Conservation (phyloP, 176 grass and related monocot species). For the Raddia guianensis region DNA sequence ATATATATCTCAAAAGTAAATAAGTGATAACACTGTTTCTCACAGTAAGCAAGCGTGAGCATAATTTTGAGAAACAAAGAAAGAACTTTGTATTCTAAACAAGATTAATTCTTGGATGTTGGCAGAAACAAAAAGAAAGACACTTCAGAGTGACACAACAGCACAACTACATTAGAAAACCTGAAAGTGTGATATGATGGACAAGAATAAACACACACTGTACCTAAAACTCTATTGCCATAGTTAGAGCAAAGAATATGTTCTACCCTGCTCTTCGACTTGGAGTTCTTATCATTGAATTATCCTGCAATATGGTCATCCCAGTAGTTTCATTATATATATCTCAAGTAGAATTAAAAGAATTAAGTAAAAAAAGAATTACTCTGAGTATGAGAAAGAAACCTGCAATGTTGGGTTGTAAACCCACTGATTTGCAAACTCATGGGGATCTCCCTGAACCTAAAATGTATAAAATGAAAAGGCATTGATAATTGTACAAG, state of each 20-base stretch:
- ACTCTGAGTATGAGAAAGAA: neutral
- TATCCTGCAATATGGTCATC: conserved; percentile 55
- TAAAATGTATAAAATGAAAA: conserved; percentile 39
- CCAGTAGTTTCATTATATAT: conserved; percentile 31
- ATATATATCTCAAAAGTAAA: conserved; percentile 30
- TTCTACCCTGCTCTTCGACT: conserved; percentile 58
- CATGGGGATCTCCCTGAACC: conserved; percentile 71
- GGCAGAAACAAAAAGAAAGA: neutral
- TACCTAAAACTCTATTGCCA: conserved; percentile 49
- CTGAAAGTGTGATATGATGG: neutral
- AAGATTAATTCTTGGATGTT: neutral
- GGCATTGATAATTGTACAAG: neutral
- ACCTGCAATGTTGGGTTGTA: conserved; percentile 92
- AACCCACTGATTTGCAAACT: conserved; percentile 81
- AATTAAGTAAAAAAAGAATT: neutral
- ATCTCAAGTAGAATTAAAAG: neutral
- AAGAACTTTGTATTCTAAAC: neutral
- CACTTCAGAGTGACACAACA: neutral
- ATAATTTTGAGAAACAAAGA: neutral
- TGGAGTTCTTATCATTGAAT: conserved; percentile 58
- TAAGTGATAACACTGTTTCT: neutral
- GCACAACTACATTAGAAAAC: neutral
- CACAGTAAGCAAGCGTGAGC: conserved; percentile 3
- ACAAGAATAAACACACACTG: conserved; percentile 15
- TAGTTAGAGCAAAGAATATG: conserved; percentile 33